Conservation (phyloP, 345 rosid species). For the Eucalyptus tenuipes region DNA sequence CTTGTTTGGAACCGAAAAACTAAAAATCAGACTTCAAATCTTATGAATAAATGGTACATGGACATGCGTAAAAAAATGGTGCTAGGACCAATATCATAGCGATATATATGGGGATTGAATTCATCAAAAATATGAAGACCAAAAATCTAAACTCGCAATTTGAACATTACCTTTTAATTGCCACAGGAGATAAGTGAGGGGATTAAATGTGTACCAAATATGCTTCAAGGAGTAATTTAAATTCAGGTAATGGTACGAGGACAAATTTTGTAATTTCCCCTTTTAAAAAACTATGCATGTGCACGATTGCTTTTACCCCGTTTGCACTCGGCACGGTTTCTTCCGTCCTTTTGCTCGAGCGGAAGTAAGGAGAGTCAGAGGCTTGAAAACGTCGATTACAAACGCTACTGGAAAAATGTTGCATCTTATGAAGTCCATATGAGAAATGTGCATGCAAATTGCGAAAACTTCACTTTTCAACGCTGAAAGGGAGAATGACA, state of each 20-base stretch:
- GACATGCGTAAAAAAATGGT: not conserved
- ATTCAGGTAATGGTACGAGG: not conserved
- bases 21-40: not conserved
- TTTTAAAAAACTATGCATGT: not conserved
- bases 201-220: not conserved
- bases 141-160: not conserved
- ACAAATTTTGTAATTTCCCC: not conserved
- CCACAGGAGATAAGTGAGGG: not conserved
- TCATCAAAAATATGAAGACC: not conserved
- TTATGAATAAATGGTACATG: not conserved
- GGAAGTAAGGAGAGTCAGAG: not conserved
- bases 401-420: not conserved
- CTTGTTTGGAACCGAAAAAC: not conserved
- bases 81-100: not conserved
- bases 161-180: not conserved
- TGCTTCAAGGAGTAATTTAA: not conserved
- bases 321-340: not conserved
- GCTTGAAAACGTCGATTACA: not conserved
- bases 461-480: not conserved
- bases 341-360: not conserved
- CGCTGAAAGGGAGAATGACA: not conserved
- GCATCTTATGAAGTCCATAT: not conserved
- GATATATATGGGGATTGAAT: not conserved
- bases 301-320: not conserved
- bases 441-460: not conserved